phyloP scores from a whole-genome alignment of 768 basidiomycete genomes.

The Lyophyllum decastes region DNA sequence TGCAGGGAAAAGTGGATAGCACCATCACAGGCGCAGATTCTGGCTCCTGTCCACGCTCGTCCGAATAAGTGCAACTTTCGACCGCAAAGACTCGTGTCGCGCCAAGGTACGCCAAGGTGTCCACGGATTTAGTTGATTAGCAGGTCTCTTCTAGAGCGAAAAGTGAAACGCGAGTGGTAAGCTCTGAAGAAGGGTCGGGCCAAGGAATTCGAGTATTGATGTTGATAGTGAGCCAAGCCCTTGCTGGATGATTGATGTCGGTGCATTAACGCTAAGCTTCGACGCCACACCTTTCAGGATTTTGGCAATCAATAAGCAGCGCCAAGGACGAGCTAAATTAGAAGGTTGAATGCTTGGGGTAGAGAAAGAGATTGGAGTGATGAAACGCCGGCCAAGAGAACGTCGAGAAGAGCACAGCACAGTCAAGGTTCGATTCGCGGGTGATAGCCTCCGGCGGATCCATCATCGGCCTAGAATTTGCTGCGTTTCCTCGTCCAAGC shows the following conservation, averaged over 20 bases:
- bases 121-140: not conserved
- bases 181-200: not conserved
- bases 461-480: not conserved
- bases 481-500: not conserved
- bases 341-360: not conserved
- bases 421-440: not conserved
- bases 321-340: not conserved
- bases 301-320: not conserved
- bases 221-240: not conserved
- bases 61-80: not conserved
- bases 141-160: not conserved
- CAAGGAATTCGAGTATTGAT: not conserved
- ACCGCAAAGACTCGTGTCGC: not conserved
- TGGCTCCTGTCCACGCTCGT: not conserved
- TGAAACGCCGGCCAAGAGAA: not conserved
- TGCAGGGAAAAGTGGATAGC: no score
- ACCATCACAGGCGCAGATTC: not conserved
- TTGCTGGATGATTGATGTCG: not conserved
- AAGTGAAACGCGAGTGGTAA: not conserved
- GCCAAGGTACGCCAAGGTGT: not conserved
- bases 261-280: not conserved
- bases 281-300: not conserved
- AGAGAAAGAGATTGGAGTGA: not conserved
- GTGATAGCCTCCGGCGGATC: not conserved
- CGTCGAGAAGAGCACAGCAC: not conserved